Base-by-base conservation (phyloP, 202 grass and related monocot species). In the Brachypodium distachyon region DNA sequence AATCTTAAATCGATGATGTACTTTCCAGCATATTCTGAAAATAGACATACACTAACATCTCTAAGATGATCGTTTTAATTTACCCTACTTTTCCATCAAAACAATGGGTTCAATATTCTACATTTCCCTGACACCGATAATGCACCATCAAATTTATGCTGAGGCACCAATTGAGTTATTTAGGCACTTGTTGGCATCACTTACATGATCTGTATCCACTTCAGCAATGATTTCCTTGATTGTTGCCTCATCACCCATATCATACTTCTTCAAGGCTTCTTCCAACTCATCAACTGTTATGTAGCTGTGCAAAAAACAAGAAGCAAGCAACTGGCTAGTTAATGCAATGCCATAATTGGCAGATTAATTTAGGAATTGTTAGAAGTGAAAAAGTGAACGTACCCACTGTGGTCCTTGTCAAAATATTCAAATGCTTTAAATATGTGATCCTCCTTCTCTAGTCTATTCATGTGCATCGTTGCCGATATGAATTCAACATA, bases 381-480 rank as follows among this genome's bases (percentile, higher is more conserved):
- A 31, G 1, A 52, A 28, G 29, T 58, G 28, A 77, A 76, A 77
- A 52, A 28, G 29, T 58, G 28, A 77, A 76, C 72, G 83, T 91
- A 97, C 94, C 94, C 88, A 86, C 94, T 97, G 28, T 87, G 83
- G 48, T 97, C 94, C 66, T 91, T 85, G 62, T 97, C 94, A 81
- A 97, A 97, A 84, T 93, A 97, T 66, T 93, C 86, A 0, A 97
- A 97, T 59, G 94, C 94, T 80, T 85, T 97, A 67, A 72, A 97
- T 67, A 97, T 89, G 71, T 97, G 94, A 68, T 89, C 90, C 39
- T 97, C 90, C 41, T 85, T 93, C 61, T 97, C 94, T 57, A 91
- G 41, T 87, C 90, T 93, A 79, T 97, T 97, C 90, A 97, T 91
- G 78, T 97, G 94, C 94, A 97, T 93, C 32, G 94, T 97, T 59